Conservation (phyloP, 176 grass and related monocot species). For the Aegilops bicornis region DNA sequence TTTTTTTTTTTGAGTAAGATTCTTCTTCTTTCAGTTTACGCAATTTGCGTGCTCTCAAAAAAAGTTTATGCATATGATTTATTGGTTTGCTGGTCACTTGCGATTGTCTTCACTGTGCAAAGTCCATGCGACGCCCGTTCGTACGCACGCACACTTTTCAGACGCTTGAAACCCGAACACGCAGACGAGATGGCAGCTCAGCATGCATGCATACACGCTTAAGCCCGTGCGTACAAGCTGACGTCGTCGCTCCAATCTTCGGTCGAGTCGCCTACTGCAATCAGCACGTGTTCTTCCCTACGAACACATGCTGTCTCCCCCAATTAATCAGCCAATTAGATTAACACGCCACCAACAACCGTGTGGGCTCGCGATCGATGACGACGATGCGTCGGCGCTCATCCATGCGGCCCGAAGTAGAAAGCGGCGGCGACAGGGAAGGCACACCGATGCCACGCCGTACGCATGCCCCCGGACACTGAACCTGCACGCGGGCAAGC, state of each 20-base stretch:
- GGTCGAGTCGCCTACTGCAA: not conserved
- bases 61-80: too few relatives aligned
- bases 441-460: not conserved
- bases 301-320: not conserved
- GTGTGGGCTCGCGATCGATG: too few relatives aligned
- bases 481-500: constrained; percentile 22
- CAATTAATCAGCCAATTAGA: not conserved
- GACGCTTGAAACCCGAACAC: too few relatives aligned
- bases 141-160: too few relatives aligned
- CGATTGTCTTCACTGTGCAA: too few relatives aligned
- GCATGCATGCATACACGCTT: too few relatives aligned
- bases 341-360: not conserved
- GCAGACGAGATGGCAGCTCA: too few relatives aligned
- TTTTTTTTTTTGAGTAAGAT: not conserved
- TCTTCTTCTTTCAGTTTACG: not conserved
- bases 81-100: too few relatives aligned
- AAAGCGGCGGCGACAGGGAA: not conserved
- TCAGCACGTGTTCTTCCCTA: not conserved
- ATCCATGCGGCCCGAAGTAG: not conserved
- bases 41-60: too few relatives aligned
- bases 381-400: not conserved
- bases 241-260: not conserved
- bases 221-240: not conserved
- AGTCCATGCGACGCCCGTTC: too few relatives aligned
- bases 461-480: not conserved